Evolutionary conservation across 768 basidiomycete genomes (phyloP).

Genomic region (Termitomyces sp.): DNA sequence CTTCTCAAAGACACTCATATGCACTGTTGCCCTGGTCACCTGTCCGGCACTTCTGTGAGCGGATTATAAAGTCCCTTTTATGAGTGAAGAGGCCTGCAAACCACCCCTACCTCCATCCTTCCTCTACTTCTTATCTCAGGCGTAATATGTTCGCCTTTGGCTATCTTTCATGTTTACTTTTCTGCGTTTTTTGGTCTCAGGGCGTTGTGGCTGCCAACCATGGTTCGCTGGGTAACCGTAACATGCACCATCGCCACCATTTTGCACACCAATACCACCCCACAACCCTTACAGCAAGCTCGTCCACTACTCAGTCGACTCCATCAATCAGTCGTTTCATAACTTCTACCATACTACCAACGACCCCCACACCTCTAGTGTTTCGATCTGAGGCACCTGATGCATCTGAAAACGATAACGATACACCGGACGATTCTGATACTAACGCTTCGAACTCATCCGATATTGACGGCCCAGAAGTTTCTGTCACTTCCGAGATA

Average conservation of each 20-base stretch:
- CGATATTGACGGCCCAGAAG: not conserved
- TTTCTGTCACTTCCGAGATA: not conserved
- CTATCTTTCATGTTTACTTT: constrained; percentile 1
- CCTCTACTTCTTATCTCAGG: not conserved
- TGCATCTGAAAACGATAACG: not conserved
- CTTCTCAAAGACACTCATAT: constrained; percentile 5
- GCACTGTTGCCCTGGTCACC: constrained; percentile 8
- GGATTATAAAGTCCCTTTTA: constrained; percentile 3
- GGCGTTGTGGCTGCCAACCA: constrained; percentile 12
- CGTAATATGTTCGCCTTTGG: not conserved
- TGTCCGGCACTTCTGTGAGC: constrained; percentile 4
- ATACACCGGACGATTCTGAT: not conserved
- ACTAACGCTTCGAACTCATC: not conserved
- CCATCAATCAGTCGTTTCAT: constrained; percentile 1
- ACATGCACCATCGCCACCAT: constrained; percentile 8
- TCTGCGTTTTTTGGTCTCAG: constrained; percentile 12
- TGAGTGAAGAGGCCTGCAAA: not conserved
- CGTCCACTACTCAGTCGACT: not conserved
- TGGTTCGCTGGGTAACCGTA: constrained; percentile 3
- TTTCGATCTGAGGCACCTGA: not conserved
- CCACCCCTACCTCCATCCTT: not conserved
- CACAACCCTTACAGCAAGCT: not conserved
- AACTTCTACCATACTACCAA: not conserved
- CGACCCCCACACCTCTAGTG: not conserved
- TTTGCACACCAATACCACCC: constrained; percentile 2